phyloP scores from a whole-genome alignment of 208 protist genomes.

The Leishmania turanica region DNA sequence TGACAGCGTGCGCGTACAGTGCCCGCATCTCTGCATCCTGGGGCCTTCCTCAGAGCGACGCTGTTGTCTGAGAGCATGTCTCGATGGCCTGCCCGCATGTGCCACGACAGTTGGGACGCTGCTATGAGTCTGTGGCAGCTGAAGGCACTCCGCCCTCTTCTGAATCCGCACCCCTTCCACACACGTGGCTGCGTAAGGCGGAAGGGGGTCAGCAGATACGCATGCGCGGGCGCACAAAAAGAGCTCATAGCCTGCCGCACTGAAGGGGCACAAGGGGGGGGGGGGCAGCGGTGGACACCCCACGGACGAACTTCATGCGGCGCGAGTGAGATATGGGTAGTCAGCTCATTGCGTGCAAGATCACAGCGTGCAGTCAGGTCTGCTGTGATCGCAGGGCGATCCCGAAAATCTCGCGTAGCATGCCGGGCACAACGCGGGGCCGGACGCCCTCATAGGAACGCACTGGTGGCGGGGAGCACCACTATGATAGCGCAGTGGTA shows the following conservation, averaged over 20 bases:
- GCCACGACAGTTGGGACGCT: background rate
- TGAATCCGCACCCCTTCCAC: background rate
- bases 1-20: background rate
- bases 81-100: background rate
- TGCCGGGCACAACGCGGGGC: background rate
- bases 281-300: background rate
- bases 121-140: background rate
- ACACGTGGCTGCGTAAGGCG: background rate
- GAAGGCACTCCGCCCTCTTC: background rate
- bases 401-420: background rate
- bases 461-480: background rate
- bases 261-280: background rate
- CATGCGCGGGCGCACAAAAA: background rate
- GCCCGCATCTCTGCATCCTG: background rate
- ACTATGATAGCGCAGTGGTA: background rate
- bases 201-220: background rate
- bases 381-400: background rate
- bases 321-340: background rate
- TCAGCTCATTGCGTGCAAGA: background rate
- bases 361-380: background rate
- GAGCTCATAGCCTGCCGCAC: background rate
- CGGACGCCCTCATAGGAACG: background rate
- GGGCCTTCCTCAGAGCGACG: background rate
- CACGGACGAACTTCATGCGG: background rate
- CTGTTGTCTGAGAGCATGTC: background rate